Conservation (phyloP, 345 rosid species). For the Pugionium cornutum region DNA sequence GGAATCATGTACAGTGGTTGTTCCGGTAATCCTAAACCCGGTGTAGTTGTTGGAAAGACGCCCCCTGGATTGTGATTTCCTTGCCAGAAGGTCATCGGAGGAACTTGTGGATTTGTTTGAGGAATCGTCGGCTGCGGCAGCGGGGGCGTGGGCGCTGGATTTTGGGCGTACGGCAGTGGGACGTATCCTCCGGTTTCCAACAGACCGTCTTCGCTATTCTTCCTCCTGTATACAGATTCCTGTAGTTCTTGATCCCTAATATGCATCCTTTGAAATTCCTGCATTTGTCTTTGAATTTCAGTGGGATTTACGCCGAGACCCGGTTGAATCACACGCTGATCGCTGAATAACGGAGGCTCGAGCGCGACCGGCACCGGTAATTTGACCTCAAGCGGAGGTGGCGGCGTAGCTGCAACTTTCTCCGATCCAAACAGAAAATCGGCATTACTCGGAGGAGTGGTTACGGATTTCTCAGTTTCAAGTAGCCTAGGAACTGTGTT, state of each 20-base stretch:
- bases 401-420: constrained; percentile 47
- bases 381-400: constrained; percentile 38
- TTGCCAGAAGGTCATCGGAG: constrained; percentile 55
- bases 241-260: constrained; percentile 58
- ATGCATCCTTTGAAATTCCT: constrained; percentile 78
- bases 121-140: constrained; percentile 29
- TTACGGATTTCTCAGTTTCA: constrained; percentile 36
- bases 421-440: constrained; percentile 43
- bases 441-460: constrained; percentile 43
- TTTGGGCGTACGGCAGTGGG: constrained; percentile 25
- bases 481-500: constrained; percentile 55
- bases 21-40: constrained; percentile 47
- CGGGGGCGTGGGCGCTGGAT: background rate
- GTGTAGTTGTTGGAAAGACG: constrained; percentile 46
- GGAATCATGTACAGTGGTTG: constrained; percentile 41
- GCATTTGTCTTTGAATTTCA: constrained; percentile 59
- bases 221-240: constrained; percentile 48
- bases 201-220: constrained; percentile 34
- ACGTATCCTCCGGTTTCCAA: constrained; percentile 46
- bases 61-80: constrained; percentile 56
- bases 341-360: constrained; percentile 26
- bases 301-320: constrained; percentile 52
- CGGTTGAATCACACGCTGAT: constrained; percentile 40
- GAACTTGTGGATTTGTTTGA: constrained; percentile 29
- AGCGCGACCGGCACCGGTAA: constrained; percentile 32